Conservation (phyloP, 163 green algal genomes). For the Trebouxia gelatinosa region DNA sequence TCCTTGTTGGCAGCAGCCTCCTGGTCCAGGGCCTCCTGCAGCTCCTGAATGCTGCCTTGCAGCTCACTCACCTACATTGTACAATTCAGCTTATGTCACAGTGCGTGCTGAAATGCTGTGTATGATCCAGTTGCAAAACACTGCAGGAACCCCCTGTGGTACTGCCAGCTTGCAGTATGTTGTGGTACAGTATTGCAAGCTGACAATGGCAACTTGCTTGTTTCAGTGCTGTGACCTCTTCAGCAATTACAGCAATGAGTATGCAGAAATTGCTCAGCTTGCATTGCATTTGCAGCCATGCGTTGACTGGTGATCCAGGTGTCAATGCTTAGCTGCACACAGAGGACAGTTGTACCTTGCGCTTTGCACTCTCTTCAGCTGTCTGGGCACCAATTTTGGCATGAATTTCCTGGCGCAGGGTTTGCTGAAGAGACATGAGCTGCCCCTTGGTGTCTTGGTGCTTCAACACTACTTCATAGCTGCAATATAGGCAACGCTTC, state of each 20-base stretch:
- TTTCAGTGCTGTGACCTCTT: too few species aligned
- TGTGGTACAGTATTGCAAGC: too few species aligned
- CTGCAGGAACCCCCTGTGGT: too few species aligned
- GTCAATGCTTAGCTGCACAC: too few species aligned
- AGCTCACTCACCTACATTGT: conserved; percentile 19
- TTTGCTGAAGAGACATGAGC: conserved; percentile 7
- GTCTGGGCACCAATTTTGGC: conserved; percentile 18
- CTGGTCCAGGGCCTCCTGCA: conserved; percentile 16
- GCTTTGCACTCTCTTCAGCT: conserved; percentile 25
- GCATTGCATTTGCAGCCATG: too few species aligned
- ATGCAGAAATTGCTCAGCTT: too few species aligned
- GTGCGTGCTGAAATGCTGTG: not conserved
- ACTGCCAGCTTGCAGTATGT: too few species aligned
- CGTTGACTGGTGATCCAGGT: too few species aligned
- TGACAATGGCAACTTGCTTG: too few species aligned
- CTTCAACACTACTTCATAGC: conserved; percentile 27
- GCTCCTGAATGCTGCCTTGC: conserved; percentile 17
- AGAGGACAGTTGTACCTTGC: too few species aligned
- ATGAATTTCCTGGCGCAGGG: conserved; percentile 13
- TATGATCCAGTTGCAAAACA: not conserved
- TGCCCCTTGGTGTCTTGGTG: conserved; percentile 3
- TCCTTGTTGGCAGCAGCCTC: conserved; percentile 8
- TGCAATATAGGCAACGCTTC: not conserved
- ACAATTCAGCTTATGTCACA: not conserved
- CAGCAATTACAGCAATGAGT: too few species aligned